phyloP scores from a whole-genome alignment of 1,284 basidiomycete genomes.

The Porodaedalea pini region DNA sequence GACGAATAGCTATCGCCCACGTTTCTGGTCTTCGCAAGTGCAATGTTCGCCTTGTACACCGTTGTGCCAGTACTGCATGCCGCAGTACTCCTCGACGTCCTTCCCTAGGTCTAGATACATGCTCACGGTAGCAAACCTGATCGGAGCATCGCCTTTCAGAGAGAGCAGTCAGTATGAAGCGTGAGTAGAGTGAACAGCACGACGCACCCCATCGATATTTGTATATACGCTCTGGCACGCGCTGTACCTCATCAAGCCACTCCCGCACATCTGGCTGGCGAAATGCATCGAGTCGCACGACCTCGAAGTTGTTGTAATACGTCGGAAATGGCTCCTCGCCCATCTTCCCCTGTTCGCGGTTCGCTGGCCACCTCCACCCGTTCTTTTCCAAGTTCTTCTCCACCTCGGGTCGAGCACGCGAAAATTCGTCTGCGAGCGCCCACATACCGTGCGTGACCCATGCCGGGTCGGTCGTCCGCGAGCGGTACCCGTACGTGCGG shows the following conservation, averaged over 20 bases:
- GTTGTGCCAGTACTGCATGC: slow-evolving; percentile 7
- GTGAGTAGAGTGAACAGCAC: neutral
- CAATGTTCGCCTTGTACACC: neutral
- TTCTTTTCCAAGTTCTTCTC: slow-evolving; percentile 1
- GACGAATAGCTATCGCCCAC: neutral
- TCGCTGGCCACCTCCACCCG: neutral
- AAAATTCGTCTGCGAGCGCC: slow-evolving; percentile 2
- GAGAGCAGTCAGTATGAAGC: neutral
- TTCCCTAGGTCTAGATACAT: slow-evolving; percentile 2
- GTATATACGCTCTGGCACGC: slow-evolving; percentile 13
- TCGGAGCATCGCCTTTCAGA: neutral
- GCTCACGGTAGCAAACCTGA: slow-evolving; percentile 2
- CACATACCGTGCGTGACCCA: slow-evolving; percentile 8
- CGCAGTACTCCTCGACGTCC: slow-evolving; percentile 12
- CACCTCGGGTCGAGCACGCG: neutral
- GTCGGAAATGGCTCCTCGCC: neutral
- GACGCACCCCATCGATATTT: slow-evolving; percentile 18
- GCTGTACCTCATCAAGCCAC: slow-evolving; percentile 10
- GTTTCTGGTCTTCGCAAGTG: neutral
- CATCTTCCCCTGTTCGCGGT: neutral
- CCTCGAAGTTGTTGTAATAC: slow-evolving; percentile 10
- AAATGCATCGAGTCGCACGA: slow-evolving; percentile 2
- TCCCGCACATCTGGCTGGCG: slow-evolving; percentile 12
- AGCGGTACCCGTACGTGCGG: neutral
- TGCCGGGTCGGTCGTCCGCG: neutral